Evolutionary conservation across 2,329 filamentous ascomycete genomes (phyloP), one percentile per base, ranked within the genome.

Genomic region (Monilinia polystroma): DNA sequence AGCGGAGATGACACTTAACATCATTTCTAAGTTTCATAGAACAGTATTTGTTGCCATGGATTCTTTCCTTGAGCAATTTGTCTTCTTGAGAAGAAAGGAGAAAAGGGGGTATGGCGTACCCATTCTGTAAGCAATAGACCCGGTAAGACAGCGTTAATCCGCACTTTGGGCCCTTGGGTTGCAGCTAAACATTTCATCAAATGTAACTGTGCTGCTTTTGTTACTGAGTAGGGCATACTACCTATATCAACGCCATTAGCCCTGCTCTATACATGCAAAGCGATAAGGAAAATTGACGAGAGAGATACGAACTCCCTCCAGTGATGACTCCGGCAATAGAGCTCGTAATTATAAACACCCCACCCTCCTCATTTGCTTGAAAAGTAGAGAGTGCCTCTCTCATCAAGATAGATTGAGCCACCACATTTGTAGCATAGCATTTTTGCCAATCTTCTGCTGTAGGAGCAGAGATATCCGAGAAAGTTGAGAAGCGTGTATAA

Each of bases 121-220:
- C 86, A 88, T 75, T 88, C 86, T 2, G 88, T 90, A 73, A 89
- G 78, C 71, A 90, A 75, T 72, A 90, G 78, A 1, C 87, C 87
- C 0, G 88, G 88, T 63, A 86, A 79, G 2, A 90, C 82, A 52
- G 86, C 85, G 76, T 90, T 90, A 41, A 88, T 81, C 53, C 88
- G 79, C 29, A 89, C 79, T 76, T 88, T 88, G 1, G 81, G 79
- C 0, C 87, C 87, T 70, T 88, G 83, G 18, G 85, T 85, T 64
- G 82, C 79, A 3, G 88, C 88, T 53, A 90, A 77, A 67, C 85
- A 85, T 73, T 87, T 88, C 79, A 87, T 87, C 56, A 90, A 77
- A 76, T 90, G 88, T 64, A 90, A 78, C 67, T 85, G 79, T 74
- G 68, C 83, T 71, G 56, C 82, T 82, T 77, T 77, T 3, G 72